Evolutionary conservation across 2,329 filamentous ascomycete species (phyloP).

Genomic region (Septoria linicola): DNA sequence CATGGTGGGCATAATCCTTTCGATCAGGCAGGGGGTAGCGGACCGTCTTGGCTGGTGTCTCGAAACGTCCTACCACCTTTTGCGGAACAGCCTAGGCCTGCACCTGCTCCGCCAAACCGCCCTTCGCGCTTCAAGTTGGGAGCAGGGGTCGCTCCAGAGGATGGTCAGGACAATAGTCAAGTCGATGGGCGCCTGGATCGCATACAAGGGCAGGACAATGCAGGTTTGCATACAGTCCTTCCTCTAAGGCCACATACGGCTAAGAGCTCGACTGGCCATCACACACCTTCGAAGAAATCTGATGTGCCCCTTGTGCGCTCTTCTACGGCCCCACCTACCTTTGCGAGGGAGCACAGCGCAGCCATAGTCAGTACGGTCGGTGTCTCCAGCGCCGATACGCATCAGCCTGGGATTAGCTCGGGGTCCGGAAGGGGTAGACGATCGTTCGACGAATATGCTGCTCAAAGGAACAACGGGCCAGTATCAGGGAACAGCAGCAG

Average conservation of each 20-base stretch:
- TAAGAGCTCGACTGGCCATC: too few relatives aligned
- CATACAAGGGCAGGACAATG: too few relatives aligned
- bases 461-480: background rate
- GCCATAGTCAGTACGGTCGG: background rate
- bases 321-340: background rate
- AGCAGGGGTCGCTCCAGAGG: constrained; percentile 26
- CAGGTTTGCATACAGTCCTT: too few relatives aligned
- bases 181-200: background rate
- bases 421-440: background rate
- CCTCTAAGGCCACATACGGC: too few relatives aligned
- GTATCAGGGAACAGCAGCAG: constrained; percentile 9
- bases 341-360: background rate
- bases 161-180: background rate
- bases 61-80: constrained; percentile 10
- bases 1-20: background rate
- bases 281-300: too few relatives aligned
- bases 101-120: constrained; percentile 27
- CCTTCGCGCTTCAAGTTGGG: too few relatives aligned
- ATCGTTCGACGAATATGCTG: background rate
- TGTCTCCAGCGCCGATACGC: too few relatives aligned
- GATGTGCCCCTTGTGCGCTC: constrained; percentile 2
- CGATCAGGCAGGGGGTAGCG: background rate
- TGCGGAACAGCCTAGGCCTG: constrained; percentile 19
- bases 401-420: too few relatives aligned
- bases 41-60: background rate